Conservation (phyloP, 2,329 filamentous ascomycete species). For the Fusarium staphyleae region DNA sequence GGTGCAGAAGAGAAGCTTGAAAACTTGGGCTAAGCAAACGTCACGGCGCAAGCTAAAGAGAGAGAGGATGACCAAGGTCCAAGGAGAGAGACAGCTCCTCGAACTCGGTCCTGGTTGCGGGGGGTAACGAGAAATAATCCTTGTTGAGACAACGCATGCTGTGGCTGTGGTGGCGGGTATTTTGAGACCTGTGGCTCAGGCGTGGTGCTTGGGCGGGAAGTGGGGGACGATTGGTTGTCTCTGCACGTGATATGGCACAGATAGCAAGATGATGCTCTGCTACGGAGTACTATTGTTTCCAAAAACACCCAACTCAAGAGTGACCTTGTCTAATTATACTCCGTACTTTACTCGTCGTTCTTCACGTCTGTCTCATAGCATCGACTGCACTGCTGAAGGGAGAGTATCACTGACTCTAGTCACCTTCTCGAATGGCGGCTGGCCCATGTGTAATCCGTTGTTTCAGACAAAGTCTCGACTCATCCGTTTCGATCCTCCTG, state of each 20-base stretch:
- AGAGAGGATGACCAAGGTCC: background rate
- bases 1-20: conserved; percentile 18
- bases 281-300: too few relatives aligned
- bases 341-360: too few relatives aligned
- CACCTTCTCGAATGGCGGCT: background rate
- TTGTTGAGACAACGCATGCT: background rate
- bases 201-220: background rate
- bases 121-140: conserved; percentile 25
- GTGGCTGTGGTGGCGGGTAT: background rate
- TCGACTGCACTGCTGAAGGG: too few relatives aligned
- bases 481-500: conserved; percentile 5
- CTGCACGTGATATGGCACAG: background rate
- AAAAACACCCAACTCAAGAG: too few relatives aligned
- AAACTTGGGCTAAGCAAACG: conserved; percentile 1
- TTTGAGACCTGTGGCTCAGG: too few relatives aligned
- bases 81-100: background rate
- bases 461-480: background rate
- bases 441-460: conserved; percentile 3
- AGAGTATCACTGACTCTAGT: too few relatives aligned
- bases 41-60: conserved; percentile 22
- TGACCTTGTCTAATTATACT: too few relatives aligned
- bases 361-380: too few relatives aligned
- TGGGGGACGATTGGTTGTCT: background rate
- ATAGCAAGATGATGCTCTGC: too few relatives aligned
- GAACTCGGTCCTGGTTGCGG: conserved; percentile 19